phyloP scores from a whole-genome alignment of 495 filamentous ascomycete genomes.

The Saxispiralis lemnorum region DNA sequence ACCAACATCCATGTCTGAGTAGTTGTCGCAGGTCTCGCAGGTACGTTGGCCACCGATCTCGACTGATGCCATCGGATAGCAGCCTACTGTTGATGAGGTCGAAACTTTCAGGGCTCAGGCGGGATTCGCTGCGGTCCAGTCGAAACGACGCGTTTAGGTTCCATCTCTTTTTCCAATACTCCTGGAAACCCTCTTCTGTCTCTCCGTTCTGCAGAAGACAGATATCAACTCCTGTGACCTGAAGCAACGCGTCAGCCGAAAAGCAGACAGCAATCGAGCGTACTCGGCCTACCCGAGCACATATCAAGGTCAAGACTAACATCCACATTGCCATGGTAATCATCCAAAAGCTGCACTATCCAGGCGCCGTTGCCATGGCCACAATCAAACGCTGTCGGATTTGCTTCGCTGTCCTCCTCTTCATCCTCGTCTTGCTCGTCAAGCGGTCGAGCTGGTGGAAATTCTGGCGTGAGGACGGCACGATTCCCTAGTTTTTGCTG shows the following conservation, averaged over 20 bases:
- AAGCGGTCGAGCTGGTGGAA: constrained; percentile 1
- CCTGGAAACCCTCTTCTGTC: constrained; percentile 3
- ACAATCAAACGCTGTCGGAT: constrained; percentile 26
- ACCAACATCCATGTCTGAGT: constrained; percentile 59
- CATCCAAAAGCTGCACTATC: constrained; percentile 62
- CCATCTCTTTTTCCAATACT: constrained; percentile 13
- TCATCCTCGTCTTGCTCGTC: too few relatives aligned
- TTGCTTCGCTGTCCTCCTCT: constrained; percentile 15
- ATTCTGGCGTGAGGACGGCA: constrained; percentile 58
- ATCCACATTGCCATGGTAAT: constrained; percentile 35
- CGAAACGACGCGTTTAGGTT: constrained; percentile 20
- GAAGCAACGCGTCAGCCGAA: background rate
- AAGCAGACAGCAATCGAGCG: background rate
- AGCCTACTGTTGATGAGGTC: constrained; percentile 80
- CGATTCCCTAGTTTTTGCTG: constrained; percentile 54
- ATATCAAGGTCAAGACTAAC: background rate
- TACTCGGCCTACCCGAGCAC: background rate
- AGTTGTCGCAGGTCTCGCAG: constrained; percentile 56
- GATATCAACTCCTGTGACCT: constrained; percentile 16
- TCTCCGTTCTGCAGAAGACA: constrained; percentile 1
- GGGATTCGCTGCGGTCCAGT: constrained; percentile 8
- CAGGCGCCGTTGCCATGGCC: constrained; percentile 40
- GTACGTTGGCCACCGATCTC: constrained; percentile 60
- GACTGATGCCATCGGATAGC: constrained; percentile 61
- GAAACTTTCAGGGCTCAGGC: constrained; percentile 42